Evolutionary conservation across 2,329 filamentous ascomycete genomes (phyloP).

Genomic region (Arthrobotrys iridis): DNA sequence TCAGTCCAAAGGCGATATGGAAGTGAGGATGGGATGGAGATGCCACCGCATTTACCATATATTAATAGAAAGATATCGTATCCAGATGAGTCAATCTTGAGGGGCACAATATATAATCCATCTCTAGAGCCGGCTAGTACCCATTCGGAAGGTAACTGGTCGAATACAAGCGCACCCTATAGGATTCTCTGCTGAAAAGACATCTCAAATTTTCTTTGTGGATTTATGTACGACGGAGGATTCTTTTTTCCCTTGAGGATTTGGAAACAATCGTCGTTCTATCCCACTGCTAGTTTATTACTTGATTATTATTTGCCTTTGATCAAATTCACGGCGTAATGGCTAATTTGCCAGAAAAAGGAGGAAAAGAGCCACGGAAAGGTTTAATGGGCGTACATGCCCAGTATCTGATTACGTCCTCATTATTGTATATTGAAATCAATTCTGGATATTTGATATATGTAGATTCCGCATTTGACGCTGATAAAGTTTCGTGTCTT

Average conservation of each 20-base stretch:
- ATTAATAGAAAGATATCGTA: constrained; percentile 24
- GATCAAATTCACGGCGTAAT: not conserved
- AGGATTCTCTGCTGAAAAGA: constrained; percentile 1
- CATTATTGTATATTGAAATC: too few species aligned
- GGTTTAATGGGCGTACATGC: not conserved
- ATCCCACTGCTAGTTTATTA: not conserved
- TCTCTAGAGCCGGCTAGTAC: not conserved
- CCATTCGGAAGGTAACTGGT: not conserved
- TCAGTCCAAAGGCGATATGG: not conserved
- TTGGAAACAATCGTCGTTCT: not conserved
- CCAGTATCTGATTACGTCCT: not conserved
- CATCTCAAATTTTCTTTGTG: too few species aligned
- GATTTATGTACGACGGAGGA: too few species aligned
- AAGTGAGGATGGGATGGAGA: constrained; percentile 18
- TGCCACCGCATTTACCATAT: constrained; percentile 9
- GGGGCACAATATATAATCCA: constrained; percentile 15
- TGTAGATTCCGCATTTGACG: not conserved
- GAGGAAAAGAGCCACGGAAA: not conserved
- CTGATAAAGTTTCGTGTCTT: not conserved
- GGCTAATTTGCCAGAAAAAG: not conserved
- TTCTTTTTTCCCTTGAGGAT: not conserved
- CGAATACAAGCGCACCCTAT: not conserved
- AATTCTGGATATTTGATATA: too few species aligned
- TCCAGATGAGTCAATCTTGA: constrained; percentile 31
- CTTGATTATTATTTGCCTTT: not conserved